A percentile compares a stretch with the other conserved stretches of the same genome.
Conservation (phyloP, 2,329 filamentous ascomycete species). For the Pestalotiopsis sp. region DNA sequence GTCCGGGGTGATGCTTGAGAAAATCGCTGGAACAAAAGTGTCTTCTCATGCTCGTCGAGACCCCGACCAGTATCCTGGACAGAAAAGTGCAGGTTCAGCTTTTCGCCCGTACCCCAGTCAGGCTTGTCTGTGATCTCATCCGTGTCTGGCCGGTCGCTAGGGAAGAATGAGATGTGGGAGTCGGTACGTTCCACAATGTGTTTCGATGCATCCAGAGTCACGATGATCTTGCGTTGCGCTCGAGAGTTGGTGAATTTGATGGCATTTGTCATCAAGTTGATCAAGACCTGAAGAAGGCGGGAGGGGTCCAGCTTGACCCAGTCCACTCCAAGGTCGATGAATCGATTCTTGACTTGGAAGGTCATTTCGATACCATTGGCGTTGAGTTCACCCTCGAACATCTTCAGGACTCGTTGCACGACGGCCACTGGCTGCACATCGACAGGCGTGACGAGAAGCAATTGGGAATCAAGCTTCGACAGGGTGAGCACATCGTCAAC, state of each 20-base stretch:
- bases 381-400: constrained; percentile 77
- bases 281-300: constrained; percentile 72
- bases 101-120: constrained; percentile 74
- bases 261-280: constrained; percentile 73
- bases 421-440: constrained; percentile 70
- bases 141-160: constrained; percentile 42
- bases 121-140: constrained; percentile 51
- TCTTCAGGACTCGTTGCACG: constrained; percentile 71
- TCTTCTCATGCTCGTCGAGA: constrained; percentile 65
- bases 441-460: constrained; percentile 71
- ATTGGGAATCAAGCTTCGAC: constrained; percentile 71
- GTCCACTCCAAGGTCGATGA: constrained; percentile 64
- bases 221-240: constrained; percentile 59
- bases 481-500: constrained; percentile 70
- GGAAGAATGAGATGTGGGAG: constrained; percentile 49
- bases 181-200: constrained; percentile 45
- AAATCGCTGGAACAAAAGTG: constrained; percentile 68
- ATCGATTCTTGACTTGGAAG: constrained; percentile 70
- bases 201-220: constrained; percentile 66
- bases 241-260: constrained; percentile 68
- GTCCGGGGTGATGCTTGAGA: constrained; percentile 70
- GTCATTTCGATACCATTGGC: constrained; percentile 73
- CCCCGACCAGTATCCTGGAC: constrained; percentile 74
- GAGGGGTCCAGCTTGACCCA: constrained; percentile 79
- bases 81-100: constrained; percentile 72